Evolutionary conservation across 2,329 filamentous ascomycete species (phyloP), one percentile per base, ranked within the genome.

Genomic region (Trichophyton verrucosum): DNA sequence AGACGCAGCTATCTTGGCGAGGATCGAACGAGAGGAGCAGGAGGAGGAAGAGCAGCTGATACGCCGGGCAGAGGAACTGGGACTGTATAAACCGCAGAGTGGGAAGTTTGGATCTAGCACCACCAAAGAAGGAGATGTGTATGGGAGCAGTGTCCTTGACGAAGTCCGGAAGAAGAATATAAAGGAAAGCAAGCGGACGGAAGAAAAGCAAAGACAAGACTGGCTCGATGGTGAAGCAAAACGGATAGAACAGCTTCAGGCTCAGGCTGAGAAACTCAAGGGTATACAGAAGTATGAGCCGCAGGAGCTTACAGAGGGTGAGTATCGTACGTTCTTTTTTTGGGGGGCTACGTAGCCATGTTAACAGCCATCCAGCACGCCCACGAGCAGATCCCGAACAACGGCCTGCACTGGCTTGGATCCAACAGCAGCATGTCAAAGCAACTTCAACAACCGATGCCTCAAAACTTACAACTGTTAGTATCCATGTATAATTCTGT

Each of bases 201-300:
- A 82, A 68, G 74, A 78, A 64, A 66, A 69, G 47, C 76, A 80
- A 65, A 79, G 79, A 46, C 75, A 75, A 53, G 71, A 75, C 60
- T 83, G 81, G 80, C 74, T 82, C 30, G 70, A 74, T 8, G 77
- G 77, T n/a, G 81, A 82, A 64, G 74, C 76, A 33, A 68, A 71
- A 62, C 70, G 76, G 42, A 67, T 66, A 11, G 73, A 74, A 61
- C 68, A 66, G 51, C 22, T 73, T 44, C 65, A 67, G 61, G 68
- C 64, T 17, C 68, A 71, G 58, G 59, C 72, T 17, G 67, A 70
- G 58, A 69, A 67, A 59, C 74, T 72, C 61, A 75, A 69, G 38
- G 66, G 69, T 24, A 62, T 76, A 58, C 71, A 73, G 62, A 70
- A 71, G 56, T 73, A 70, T 58, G 68, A 74, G 42, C 70, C 71